Conservation (phyloP, 345 rosid species). For the Eucalyptus paniculata region DNA sequence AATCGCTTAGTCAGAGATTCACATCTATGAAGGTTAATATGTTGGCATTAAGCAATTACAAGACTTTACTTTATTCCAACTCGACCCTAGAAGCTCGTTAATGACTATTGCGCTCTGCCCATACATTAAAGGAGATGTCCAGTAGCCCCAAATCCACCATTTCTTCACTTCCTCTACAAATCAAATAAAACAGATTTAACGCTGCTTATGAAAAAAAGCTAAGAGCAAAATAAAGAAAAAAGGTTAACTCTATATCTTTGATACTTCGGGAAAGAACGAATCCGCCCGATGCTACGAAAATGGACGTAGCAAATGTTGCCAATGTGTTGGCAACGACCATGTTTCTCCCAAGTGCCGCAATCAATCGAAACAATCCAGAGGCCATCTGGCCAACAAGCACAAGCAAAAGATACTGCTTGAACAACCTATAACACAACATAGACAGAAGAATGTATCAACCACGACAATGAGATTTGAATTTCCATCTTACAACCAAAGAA, state of each 20-base stretch:
- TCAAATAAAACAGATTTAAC: neutral
- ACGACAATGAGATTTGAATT: neutral
- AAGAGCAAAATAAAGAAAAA: neutral
- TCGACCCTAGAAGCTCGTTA: conserved; percentile 39
- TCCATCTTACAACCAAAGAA: neutral
- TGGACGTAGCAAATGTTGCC: conserved; percentile 22
- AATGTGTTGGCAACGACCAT: conserved; percentile 25
- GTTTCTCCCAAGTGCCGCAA: conserved; percentile 26
- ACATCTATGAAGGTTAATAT: neutral
- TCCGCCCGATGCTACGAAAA: conserved; percentile 21
- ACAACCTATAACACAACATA: conserved; percentile 13
- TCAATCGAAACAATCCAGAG: conserved; percentile 20
- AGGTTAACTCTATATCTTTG: neutral
- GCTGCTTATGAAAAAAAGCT: neutral
- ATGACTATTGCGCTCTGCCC: conserved; percentile 36
- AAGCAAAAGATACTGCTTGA: conserved; percentile 22
- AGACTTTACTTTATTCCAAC: conserved; percentile 33
- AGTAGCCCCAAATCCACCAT: conserved; percentile 64
- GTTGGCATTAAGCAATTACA: neutral
- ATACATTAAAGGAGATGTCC: conserved; percentile 54
- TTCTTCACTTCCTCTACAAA: conserved; percentile 31
- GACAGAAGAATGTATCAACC: neutral
- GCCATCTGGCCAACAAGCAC: conserved; percentile 26
- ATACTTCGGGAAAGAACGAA: conserved; percentile 27
- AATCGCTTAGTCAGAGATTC: neutral